A percentile compares a stretch with the other conserved stretches of the same genome.
Evolutionary conservation across 805 yeast genomes (phyloP).

Genomic region (Kodamaea lidongshanica): DNA sequence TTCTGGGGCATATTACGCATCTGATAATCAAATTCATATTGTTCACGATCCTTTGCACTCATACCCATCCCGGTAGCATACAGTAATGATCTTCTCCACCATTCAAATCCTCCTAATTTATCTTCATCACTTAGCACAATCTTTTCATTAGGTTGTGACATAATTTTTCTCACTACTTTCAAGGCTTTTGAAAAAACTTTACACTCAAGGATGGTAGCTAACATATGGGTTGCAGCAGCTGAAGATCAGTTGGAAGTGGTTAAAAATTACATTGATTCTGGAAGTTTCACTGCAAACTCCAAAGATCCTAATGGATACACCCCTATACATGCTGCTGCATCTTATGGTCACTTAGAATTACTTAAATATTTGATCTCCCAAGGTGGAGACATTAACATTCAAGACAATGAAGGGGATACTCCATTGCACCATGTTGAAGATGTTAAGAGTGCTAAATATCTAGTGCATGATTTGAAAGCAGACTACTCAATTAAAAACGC

Average conservation of each 20-base stretch:
- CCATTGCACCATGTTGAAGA: constrained; percentile 91
- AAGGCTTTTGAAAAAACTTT: no score
- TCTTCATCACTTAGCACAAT: constrained; percentile 14
- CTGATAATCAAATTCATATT: constrained; percentile 55
- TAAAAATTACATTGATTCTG: constrained; percentile 45
- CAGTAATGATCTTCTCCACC: constrained; percentile 74
- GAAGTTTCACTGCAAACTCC: constrained; percentile 56
- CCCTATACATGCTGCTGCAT: constrained; percentile 95
- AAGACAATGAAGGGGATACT: constrained; percentile 88
- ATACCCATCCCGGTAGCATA: constrained; percentile 69
- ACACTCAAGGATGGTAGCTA: constrained; percentile 35
- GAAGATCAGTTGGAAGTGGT: constrained; percentile 67
- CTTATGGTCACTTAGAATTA: constrained; percentile 76
- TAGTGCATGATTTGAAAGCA: constrained; percentile 66
- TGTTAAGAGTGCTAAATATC: constrained; percentile 51
- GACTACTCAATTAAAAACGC: constrained; percentile 56
- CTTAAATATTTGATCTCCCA: constrained; percentile 43
- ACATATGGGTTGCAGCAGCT: constrained; percentile 94
- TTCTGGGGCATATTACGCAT: constrained; percentile 38
- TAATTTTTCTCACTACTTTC: background rate
- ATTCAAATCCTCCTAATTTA: constrained; percentile 51
- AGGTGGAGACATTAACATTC: constrained; percentile 78
- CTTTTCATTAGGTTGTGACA: background rate
- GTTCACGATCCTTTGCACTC: constrained; percentile 42
- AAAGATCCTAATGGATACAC: constrained; percentile 94